Evolutionary conservation across 306 rosid genomes (phyloP).

Genomic region (Ziziphus jujuba): DNA sequence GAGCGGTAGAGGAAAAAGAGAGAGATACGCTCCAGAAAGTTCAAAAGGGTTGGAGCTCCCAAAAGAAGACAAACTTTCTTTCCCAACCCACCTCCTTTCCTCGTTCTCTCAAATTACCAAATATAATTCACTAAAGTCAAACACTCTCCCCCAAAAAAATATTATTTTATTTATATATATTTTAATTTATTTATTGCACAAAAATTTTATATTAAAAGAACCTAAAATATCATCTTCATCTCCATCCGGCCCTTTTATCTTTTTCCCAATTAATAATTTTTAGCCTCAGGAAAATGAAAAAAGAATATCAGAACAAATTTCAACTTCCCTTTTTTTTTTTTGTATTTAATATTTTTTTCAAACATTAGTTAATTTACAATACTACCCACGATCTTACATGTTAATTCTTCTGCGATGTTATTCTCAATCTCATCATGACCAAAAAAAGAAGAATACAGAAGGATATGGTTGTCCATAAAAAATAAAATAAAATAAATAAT

Average conservation of each 20-base stretch:
- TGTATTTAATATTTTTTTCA: neutral
- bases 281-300: too few species aligned
- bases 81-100: neutral
- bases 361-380: neutral
- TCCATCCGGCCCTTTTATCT: too few species aligned
- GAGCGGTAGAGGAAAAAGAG: neutral
- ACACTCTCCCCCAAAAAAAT: too few species aligned
- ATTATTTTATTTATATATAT: too few species aligned
- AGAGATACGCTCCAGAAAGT: slow-evolving; percentile 8
- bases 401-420: neutral
- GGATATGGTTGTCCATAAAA: neutral
- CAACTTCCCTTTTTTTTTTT: neutral
- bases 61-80: neutral
- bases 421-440: too few species aligned
- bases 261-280: too few species aligned
- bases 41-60: neutral
- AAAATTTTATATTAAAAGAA: too few species aligned
- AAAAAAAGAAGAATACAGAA: neutral
- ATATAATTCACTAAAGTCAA: slow-evolving; percentile 10
- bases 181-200: too few species aligned
- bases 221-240: too few species aligned
- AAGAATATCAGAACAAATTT: neutral
- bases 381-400: neutral
- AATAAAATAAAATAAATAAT: too few species aligned
- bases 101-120: neutral